Evolutionary conservation across 2,329 filamentous ascomycete genomes (phyloP), one percentile per base, ranked within the genome.

Genomic region (Zymoseptoria tritici): DNA sequence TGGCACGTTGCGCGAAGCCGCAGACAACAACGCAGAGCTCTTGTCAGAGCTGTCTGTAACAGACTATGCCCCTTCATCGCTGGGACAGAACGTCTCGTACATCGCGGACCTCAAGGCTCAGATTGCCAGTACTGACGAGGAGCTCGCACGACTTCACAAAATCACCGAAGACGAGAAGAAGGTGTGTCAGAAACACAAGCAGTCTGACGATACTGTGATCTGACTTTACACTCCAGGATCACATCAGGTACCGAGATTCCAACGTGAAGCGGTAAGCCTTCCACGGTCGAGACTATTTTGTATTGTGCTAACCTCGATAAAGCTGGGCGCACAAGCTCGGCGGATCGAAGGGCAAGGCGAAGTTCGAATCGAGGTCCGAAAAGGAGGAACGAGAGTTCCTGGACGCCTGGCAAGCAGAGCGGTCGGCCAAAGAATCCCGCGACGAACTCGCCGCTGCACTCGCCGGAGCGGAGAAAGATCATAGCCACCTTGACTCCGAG

Each of bases 321-420:
- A 46, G 36, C 49, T 80, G 82, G 65, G 73, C 78, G 49, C 81
- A 81, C 74, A 80, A 78, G 60, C 73, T 81, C 9, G 74, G 77
- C 4, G 79, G 82, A 26, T 78, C 78, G 62, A 75, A 75, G 50
- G 67, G 69, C 19, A 58, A 68, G 31, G 78, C 77, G n/a, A 77
- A 78, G 55, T 82, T 81, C 62, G 71, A 74, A 16, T 75, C 76
- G n/a, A 76, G 75, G 55, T 79, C 80, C 13, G 76, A 77, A 54
- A 81, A 80, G 62, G 82, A 84, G 68, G 81, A 84, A 68, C 71
- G 73, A 51, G 81, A 84, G 62, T 85, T 83, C 68, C 75, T 82
- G 24, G 77, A 81, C 52, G 81, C 78, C 0, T 74, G 82, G 53
- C 78, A 82, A 60, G 70, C 77, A 29, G 75, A 80, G 59, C 75